Evolutionary conservation across 1,284 basidiomycete genomes (phyloP).

Genomic region (Grifola frondosa): DNA sequence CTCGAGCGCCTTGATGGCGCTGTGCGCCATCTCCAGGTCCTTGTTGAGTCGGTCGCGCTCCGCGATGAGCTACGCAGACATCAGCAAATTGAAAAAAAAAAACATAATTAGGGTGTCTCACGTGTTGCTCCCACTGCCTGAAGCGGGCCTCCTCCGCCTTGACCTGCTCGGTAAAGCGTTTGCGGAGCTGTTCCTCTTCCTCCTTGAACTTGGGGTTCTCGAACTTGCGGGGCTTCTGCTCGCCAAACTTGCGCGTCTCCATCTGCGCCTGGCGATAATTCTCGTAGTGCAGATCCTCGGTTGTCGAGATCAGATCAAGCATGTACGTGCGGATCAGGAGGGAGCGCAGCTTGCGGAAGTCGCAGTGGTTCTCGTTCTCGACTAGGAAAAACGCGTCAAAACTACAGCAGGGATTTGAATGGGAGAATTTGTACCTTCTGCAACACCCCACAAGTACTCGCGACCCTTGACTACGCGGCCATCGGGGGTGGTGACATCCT

Average conservation of each 20-base stretch:
- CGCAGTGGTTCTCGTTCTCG: conserved; percentile 98
- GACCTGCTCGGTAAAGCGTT: conserved; percentile 99
- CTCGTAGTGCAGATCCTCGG: conserved; percentile 97
- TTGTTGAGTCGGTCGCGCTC: conserved; percentile 98
- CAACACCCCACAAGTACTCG: conserved; percentile 99
- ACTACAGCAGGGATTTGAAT: background rate
- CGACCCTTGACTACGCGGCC: conserved; percentile 95
- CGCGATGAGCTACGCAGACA: conserved; percentile 74
- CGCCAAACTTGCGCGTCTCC: conserved; percentile 99
- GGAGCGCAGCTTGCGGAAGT: conserved; percentile 97
- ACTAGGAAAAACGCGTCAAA: conserved; percentile 47
- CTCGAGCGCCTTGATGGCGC: conserved; percentile 88
- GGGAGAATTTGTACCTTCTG: conserved; percentile 67
- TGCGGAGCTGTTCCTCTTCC: conserved; percentile 94
- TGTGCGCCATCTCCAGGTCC: conserved; percentile 90
- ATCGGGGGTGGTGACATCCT: conserved; percentile 90
- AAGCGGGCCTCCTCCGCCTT: conserved; percentile 98
- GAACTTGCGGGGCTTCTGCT: conserved; percentile 97
- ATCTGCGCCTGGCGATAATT: conserved; percentile 98
- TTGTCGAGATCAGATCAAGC: conserved; percentile 95
- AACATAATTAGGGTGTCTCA: conserved; percentile 41
- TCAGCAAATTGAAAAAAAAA: conserved; percentile 6
- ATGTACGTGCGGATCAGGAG: conserved; percentile 98
- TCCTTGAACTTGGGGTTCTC: conserved; percentile 99
- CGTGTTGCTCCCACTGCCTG: conserved; percentile 99